A percentile compares a stretch with the other conserved stretches of the same genome.
Evolutionary conservation across 306 rosid species (phyloP).

Genomic region (Clitoria ternatea): DNA sequence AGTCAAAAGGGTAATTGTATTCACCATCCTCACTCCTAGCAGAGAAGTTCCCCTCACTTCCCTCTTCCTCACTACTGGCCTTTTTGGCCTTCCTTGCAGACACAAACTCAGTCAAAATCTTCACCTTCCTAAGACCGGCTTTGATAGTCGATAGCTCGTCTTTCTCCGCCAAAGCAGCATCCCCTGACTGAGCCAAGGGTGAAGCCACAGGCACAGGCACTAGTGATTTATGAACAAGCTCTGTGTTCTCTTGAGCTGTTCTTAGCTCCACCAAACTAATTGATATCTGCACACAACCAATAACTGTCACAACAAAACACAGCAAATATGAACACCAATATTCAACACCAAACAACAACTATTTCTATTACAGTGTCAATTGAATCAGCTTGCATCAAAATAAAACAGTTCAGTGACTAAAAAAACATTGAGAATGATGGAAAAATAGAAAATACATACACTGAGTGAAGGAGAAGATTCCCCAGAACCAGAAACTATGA

Average conservation of each 20-base stretch:
- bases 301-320: not conserved
- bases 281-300: slow-evolving; percentile 52
- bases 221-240: slow-evolving; percentile 61
- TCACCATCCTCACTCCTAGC: slow-evolving; percentile 92
- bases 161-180: slow-evolving; percentile 52
- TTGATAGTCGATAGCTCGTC: slow-evolving; percentile 92
- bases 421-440: not conserved
- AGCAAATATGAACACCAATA: not conserved
- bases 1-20: slow-evolving; percentile 80
- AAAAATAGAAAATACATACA: too few species aligned
- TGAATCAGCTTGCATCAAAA: not conserved
- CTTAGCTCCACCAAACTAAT: slow-evolving; percentile 76
- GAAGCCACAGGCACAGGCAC: slow-evolving; percentile 44
- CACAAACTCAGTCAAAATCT: slow-evolving; percentile 76
- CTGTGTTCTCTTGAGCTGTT: slow-evolving; percentile 61
- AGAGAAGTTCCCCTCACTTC: slow-evolving; percentile 85
- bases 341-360: not conserved
- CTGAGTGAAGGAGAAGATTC: slow-evolving; percentile 61
- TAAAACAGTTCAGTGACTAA: not conserved
- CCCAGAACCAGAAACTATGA: slow-evolving; percentile 42
- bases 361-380: not conserved
- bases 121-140: slow-evolving; percentile 95
- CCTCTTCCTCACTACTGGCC: slow-evolving; percentile 70
- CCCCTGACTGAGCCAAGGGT: slow-evolving; percentile 53
- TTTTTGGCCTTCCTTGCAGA: slow-evolving; percentile 69